A percentile compares a stretch with the other conserved stretches of the same genome.
phyloP scores from a whole-genome alignment of 2,329 filamentous ascomycete species.

The Grosmannia huntii region DNA sequence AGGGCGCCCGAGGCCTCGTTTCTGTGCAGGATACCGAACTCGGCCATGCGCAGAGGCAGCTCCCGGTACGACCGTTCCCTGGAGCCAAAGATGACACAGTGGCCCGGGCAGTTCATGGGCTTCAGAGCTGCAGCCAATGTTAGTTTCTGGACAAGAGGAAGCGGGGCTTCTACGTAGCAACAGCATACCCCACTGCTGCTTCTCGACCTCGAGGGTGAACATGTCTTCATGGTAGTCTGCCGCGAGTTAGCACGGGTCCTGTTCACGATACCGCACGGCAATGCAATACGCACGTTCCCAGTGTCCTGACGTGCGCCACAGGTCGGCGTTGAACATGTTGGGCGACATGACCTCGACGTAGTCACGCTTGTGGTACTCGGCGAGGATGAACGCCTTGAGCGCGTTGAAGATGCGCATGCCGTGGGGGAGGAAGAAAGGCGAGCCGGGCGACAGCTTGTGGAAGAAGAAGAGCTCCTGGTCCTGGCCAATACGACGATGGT shows the following conservation, averaged over 20 bases:
- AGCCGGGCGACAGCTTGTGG: constrained; percentile 84
- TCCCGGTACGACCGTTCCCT: constrained; percentile 65
- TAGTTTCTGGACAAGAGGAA: background rate
- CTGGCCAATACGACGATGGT: constrained; percentile 84
- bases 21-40: constrained; percentile 77
- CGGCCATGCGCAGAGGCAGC: constrained; percentile 70
- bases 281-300: constrained; percentile 45
- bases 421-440: constrained; percentile 83
- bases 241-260: constrained; percentile 1
- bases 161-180: background rate
- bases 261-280: no score
- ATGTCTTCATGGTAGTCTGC: constrained; percentile 81
- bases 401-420: constrained; percentile 32
- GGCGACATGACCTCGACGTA: constrained; percentile 94
- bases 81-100: constrained; percentile 72
- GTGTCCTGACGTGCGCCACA: constrained; percentile 93
- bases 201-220: constrained; percentile 64
- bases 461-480: constrained; percentile 98
- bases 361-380: constrained; percentile 83
- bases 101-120: constrained; percentile 86
- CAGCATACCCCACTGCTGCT: constrained; percentile 35
- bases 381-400: constrained; percentile 58
- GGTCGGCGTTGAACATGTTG: constrained; percentile 86
- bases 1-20: constrained; percentile 76
- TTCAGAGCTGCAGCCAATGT: constrained; percentile 22